A percentile compares a stretch with the other conserved stretches of the same genome.
Conservation (phyloP, 495 filamentous ascomycete species). For the Pseudoneurospora amorphoporcata region DNA sequence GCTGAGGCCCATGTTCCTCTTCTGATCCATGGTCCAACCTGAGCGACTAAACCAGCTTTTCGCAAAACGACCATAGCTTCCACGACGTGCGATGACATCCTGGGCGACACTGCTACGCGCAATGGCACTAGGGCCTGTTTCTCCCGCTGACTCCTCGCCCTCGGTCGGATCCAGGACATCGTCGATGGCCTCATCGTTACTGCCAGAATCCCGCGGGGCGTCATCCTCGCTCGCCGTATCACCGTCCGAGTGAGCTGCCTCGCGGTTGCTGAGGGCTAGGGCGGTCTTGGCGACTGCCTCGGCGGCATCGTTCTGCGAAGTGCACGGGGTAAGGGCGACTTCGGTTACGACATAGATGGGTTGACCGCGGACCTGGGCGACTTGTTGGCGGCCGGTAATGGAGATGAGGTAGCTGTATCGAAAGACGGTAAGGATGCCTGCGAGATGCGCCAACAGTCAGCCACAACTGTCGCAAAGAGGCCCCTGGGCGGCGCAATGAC, state of each 20-base stretch:
- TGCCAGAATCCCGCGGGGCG: constrained; percentile 18
- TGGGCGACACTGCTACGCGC: constrained; percentile 53
- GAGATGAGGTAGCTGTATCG: constrained; percentile 69
- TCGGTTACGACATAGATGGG: constrained; percentile 79
- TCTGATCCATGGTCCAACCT: constrained; percentile 57
- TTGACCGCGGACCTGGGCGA: constrained; percentile 71
- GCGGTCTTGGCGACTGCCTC: constrained; percentile 57
- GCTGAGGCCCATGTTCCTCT: constrained; percentile 48
- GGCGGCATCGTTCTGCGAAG: constrained; percentile 62
- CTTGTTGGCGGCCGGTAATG: constrained; percentile 74
- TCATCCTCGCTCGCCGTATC: constrained; percentile 25
- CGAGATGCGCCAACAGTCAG: constrained; percentile 38
- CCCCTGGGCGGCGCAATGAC: constrained; percentile 42
- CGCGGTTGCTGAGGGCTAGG: constrained; percentile 32
- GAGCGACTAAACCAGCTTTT: constrained; percentile 80
- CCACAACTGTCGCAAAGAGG: constrained; percentile 60
- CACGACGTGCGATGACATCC: constrained; percentile 70
- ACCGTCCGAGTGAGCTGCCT: constrained; percentile 21
- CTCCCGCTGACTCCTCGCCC: constrained; percentile 22
- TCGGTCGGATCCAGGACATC: constrained; percentile 12
- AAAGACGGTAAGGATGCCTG: constrained; percentile 65
- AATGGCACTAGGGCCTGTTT: constrained; percentile 23
- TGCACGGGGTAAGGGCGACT: constrained; percentile 77
- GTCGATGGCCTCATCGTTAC: constrained; percentile 16
- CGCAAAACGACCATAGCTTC: constrained; percentile 78